These are phyloP conservation scores for Tolypocladium inflatum DNA, from an alignment of 2,329 filamentous ascomycete species.

Conservation along the genomic window DNA sequence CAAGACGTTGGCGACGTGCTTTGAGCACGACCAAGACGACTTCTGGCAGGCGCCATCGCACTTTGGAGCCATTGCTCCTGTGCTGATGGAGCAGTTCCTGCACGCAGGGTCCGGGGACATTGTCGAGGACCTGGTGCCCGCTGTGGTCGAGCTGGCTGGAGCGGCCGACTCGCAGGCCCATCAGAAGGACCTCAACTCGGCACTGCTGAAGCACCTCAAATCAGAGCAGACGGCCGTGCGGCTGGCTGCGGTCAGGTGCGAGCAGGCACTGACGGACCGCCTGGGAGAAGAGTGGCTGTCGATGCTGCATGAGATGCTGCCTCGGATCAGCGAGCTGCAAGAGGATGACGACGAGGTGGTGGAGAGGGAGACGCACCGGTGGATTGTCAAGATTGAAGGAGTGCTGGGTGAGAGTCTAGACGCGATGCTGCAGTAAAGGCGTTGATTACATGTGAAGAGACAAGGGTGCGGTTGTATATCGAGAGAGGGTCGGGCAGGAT, in stretches of 20 bases:
- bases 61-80: constrained; percentile 62
- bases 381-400: constrained; percentile 85
- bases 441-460: not conserved
- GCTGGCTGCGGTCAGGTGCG: constrained; percentile 71
- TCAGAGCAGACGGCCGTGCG: constrained; percentile 63
- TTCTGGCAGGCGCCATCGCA: constrained; percentile 93
- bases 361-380: constrained; percentile 78
- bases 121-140: constrained; percentile 52
- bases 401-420: constrained; percentile 86
- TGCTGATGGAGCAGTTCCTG: constrained; percentile 59
- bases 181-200: constrained; percentile 77
- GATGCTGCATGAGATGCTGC: constrained; percentile 88
- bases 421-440: constrained; percentile 70
- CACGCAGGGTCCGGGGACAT: constrained; percentile 35
- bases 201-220: constrained; percentile 69
- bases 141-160: constrained; percentile 69
- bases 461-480: not conserved
- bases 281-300: constrained; percentile 91
- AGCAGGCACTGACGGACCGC: constrained; percentile 69
- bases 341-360: constrained; percentile 95
- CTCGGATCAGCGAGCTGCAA: constrained; percentile 88
- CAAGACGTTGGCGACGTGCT: constrained; percentile 61
- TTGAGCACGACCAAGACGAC: constrained; percentile 84
- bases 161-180: constrained; percentile 80
- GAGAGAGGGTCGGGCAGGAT: not conserved